Evolutionary conservation across 805 yeast genomes (phyloP), one percentile per base, ranked within the genome.

Genomic region (Debaryomyces castellii): DNA sequence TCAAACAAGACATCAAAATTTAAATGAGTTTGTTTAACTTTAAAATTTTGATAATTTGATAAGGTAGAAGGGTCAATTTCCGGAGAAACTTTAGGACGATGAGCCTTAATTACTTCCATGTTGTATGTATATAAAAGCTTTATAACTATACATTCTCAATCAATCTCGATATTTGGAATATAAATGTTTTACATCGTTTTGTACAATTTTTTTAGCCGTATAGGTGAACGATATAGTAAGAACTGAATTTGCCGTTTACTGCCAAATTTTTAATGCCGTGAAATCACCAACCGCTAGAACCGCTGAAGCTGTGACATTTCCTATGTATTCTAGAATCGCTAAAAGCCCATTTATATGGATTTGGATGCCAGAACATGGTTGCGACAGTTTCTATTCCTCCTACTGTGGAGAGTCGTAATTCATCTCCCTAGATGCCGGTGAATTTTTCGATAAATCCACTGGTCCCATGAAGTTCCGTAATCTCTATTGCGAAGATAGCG

Each of bases 11-110:
- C 74, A 10, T 71, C 68, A 40, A 85, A 66, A 43, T 74, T 67
- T 41, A 89, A 67, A 2, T 56, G 59, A 1, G 95, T 82, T 47
- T 77, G 65, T 3, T 62, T 53, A 20, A 87, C 75, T 2, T 62
- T 53, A 57, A 87, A 84, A 23, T 66, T 52, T 14, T 55, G 52
- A 63, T 88, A 90, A 62, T 85, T 87, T 35, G 96, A 89, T 39
- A 83, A 71, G 2, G 97, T 87, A 1, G 95, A 85, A 20, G 86
- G 85, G 63, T 90, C 96, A 9, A 59, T 46, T 53, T 82, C 88
- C 3, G 89, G 80, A 1, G 77, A 73, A 16, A 30, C 46, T 7
- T 44, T 46, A 1, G 80, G 80, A 37, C 54, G 48, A 23, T 50
- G 41, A 4, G 38, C 4, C 3, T 46, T 39, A 14, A 52, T 45